A percentile compares a stretch with the other conserved stretches of the same genome.
phyloP scores from a whole-genome alignment of 768 basidiomycete species.

The Tricholoma saponaceum region DNA sequence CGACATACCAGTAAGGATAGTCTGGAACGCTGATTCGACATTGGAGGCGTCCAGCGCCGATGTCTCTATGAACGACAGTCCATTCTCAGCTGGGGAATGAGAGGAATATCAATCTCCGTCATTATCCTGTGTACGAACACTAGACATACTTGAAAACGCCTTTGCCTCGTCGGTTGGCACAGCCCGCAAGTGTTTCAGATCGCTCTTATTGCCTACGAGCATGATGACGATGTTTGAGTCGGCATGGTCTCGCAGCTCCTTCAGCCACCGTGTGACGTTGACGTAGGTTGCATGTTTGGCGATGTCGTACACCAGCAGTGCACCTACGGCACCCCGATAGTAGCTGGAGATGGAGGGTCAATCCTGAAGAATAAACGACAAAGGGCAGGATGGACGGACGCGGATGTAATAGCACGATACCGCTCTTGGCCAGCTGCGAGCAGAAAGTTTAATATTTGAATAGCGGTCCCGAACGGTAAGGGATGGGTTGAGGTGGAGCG shows the following conservation, averaged over 20 bases:
- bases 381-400: constrained; percentile 46
- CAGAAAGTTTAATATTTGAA: neutral
- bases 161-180: constrained; percentile 98
- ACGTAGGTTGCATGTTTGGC: constrained; percentile 92
- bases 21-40: constrained; percentile 97
- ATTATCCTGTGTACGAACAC: neutral
- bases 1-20: constrained; percentile 80
- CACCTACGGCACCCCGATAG: constrained; percentile 95
- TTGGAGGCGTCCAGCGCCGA: constrained; percentile 99
- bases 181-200: constrained; percentile 95
- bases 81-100: constrained; percentile 69
- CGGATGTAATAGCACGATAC: constrained; percentile 96
- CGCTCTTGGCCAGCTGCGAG: constrained; percentile 90
- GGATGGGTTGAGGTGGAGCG: neutral
- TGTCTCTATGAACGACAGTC: constrained; percentile 94
- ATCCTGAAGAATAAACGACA: neutral
- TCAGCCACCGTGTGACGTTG: constrained; percentile 94
- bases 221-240: constrained; percentile 92
- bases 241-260: constrained; percentile 94
- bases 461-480: neutral
- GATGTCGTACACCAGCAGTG: constrained; percentile 91
- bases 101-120: neutral
- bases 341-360: constrained; percentile 49
- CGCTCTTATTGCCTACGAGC: constrained; percentile 98
- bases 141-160: constrained; percentile 71